A percentile compares a stretch with the other conserved stretches of the same genome.
phyloP scores from a whole-genome alignment of 495 filamentous ascomycete genomes.

The Eremomyces bilateralis region DNA sequence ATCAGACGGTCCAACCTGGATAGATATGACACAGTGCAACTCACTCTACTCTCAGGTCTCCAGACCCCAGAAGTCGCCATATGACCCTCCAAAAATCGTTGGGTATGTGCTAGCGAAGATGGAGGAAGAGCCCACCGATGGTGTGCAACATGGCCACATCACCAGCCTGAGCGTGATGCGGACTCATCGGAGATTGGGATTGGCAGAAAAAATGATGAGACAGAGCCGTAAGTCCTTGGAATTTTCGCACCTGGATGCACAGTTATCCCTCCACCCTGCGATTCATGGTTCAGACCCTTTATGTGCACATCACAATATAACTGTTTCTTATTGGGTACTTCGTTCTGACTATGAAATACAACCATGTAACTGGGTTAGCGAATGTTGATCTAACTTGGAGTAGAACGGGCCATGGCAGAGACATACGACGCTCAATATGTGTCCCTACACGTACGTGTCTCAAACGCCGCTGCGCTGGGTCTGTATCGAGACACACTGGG shows the following conservation, averaged over 20 bases:
- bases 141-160: slow-evolving; percentile 87
- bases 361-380: slow-evolving; percentile 3
- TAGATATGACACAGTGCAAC: too few species aligned
- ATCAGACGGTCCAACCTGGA: too few species aligned
- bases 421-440: slow-evolving; percentile 81
- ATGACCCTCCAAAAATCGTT: slow-evolving; percentile 91
- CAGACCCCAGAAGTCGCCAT: slow-evolving; percentile 50
- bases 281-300: background rate
- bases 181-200: slow-evolving; percentile 72
- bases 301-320: too few species aligned
- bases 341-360: too few species aligned
- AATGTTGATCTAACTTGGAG: background rate
- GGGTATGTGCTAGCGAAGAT: slow-evolving; percentile 98
- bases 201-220: slow-evolving; percentile 92
- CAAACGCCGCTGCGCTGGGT: slow-evolving; percentile 72
- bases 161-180: slow-evolving; percentile 90
- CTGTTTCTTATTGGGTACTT: too few species aligned
- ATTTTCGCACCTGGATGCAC: too few species aligned
- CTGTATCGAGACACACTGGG: slow-evolving; percentile 85
- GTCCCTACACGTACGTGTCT: slow-evolving; percentile 82
- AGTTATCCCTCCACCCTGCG: background rate
- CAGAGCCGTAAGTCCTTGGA: slow-evolving; percentile 56
- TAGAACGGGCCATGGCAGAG: slow-evolving; percentile 92
- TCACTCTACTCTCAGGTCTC: slow-evolving; percentile 33
- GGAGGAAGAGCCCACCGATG: slow-evolving; percentile 92